These are phyloP conservation scores for Trichomonas vaginalis DNA, from an alignment of 208 protist genomes.

Conservation along the genomic window DNA sequence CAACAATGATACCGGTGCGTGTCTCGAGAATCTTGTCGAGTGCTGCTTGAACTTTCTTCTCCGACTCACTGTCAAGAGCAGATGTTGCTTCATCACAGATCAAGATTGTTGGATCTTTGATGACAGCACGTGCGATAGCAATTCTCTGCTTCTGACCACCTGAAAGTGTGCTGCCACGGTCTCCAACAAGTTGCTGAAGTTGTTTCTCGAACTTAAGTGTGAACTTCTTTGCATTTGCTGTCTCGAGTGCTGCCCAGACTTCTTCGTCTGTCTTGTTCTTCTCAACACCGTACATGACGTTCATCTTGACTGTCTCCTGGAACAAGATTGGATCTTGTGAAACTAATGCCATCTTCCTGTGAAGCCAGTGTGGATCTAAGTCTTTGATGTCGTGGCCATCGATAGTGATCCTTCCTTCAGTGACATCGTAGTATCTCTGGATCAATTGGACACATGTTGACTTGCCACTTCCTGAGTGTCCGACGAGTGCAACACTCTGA, in stretches of 20 bases:
- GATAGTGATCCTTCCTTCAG: slow-evolving; percentile 58
- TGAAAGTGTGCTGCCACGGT: slow-evolving; percentile 63
- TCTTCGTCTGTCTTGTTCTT: neutral
- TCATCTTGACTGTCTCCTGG: slow-evolving; percentile 33
- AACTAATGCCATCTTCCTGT: slow-evolving; percentile 68
- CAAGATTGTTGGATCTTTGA: slow-evolving; percentile 62
- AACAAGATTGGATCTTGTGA: slow-evolving; percentile 83
- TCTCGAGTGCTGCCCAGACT: neutral
- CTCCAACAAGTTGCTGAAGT: slow-evolving; percentile 17
- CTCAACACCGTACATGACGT: slow-evolving; percentile 40
- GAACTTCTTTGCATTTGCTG: neutral
- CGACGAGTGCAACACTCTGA: slow-evolving; percentile 27
- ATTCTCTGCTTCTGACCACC: slow-evolving; percentile 79
- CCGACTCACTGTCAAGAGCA: neutral
- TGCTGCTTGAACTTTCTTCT: slow-evolving; percentile 1
- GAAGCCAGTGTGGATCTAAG: slow-evolving; percentile 58
- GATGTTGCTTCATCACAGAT: slow-evolving; percentile 73
- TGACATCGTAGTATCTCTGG: slow-evolving; percentile 75
- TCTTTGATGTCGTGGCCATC: slow-evolving; percentile 65
- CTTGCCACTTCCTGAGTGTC: slow-evolving; percentile 27
- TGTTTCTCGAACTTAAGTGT: neutral
- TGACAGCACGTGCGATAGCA: slow-evolving; percentile 74
- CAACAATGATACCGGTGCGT: neutral
- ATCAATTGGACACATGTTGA: slow-evolving; percentile 51
- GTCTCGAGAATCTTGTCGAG: neutral